Base-by-base conservation (phyloP, 495 filamentous ascomycete species). In the Corynascus novoguineensis region DNA sequence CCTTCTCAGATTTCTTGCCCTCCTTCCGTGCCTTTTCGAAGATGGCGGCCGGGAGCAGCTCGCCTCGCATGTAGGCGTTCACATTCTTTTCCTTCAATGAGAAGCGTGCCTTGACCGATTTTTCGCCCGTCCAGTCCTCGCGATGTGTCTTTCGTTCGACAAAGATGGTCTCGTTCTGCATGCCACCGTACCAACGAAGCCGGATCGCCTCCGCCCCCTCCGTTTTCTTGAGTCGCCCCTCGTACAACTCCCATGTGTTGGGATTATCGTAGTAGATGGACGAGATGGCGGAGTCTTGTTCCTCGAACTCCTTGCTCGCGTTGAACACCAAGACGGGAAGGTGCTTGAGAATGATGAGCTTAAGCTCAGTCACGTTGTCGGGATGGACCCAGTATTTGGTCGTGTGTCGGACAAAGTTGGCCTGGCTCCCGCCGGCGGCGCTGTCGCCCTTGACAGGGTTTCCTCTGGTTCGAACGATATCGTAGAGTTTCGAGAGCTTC, bases 381-480 rank as follows among this genome's bases (percentile, higher is more conserved):
- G 88, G 89, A 64, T 99, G 93, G 48, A 99, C 92, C 93, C 93
- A 99, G 78, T 97, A 99, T 67, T 99, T 99, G 3, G 93, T 99
- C 0, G 93, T 99, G 67, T 99, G 89, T 17, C 93, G 85, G 53
- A 99, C 81, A 64, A 99, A 99, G 73, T 89, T 99, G 63, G 90
- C 93, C 73, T 99, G 93, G 54, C 79, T 80, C 32, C 92, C 95
- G 59, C 93, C 93, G 29, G 93, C 95, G 19, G 91, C 76, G 57
- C 88, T 86, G 69, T 99, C 93, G 53, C 93, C 93, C 69, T 87
- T 90, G 60, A 90, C 86, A 0, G 93, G 93, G 65, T 93, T 89
- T 59, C 93, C 93, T 61, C 92, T 79, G 6, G 92, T 97, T 27
- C 95, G 82, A 5, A 97, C 93, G 22, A 92, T 75, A 68, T 99